phyloP scores from a whole-genome alignment of 1,284 basidiomycete species.

The Leccinum angustisporum region DNA sequence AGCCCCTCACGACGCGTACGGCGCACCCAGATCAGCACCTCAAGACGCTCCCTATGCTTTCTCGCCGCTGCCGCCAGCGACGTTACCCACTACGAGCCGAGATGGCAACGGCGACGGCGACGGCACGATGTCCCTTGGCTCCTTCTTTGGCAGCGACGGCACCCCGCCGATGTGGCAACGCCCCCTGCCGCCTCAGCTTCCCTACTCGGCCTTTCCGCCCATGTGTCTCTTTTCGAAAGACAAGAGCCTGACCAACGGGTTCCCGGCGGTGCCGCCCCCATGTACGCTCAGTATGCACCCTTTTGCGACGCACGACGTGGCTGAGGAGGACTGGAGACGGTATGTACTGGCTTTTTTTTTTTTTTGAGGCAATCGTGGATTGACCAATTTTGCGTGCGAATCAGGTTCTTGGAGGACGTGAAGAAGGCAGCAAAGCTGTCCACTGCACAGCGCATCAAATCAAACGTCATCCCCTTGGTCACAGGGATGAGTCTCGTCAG shows the following conservation, averaged over 20 bases:
- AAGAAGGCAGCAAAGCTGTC: conserved; percentile 28
- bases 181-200: conserved; percentile 14
- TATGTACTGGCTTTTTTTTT: not conserved
- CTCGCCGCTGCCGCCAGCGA: not conserved
- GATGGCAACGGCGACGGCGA: not conserved
- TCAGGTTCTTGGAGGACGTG: conserved; percentile 27
- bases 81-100: not conserved
- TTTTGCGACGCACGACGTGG: conserved; percentile 32
- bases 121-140: conserved; percentile 17
- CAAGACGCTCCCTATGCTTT: not conserved
- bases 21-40: not conserved
- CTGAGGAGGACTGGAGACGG: conserved; percentile 36
- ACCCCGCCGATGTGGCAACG: conserved; percentile 31
- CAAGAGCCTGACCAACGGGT: conserved; percentile 20
- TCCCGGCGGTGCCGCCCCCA: conserved; percentile 33
- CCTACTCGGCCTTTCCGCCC: conserved; percentile 26
- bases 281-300: conserved; percentile 26
- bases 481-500: conserved; percentile 25
- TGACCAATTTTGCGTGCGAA: not conserved
- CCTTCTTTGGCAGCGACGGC: conserved; percentile 31
- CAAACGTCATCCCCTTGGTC: conserved; percentile 26
- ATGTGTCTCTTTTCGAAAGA: conserved; percentile 33
- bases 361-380: not conserved
- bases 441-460: conserved; percentile 29
- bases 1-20: not conserved